Evolutionary conservation across 495 filamentous ascomycete species (phyloP), one percentile per base, ranked within the genome.

Genomic region (Penicillium silybi): DNA sequence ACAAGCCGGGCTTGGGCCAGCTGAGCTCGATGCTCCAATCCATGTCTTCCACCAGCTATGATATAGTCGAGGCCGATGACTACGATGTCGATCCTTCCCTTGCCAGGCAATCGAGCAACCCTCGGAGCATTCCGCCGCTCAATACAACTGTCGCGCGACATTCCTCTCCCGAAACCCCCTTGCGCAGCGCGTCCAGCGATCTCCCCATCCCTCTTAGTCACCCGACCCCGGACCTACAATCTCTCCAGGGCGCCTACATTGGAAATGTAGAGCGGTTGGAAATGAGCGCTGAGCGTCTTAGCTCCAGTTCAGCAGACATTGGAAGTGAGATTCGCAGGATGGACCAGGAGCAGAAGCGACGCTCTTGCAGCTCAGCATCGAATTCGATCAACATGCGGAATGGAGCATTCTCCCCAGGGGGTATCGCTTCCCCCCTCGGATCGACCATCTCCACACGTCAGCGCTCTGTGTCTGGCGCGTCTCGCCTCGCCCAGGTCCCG

Each of bases 231-330:
- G 89, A 91, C 68, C 70, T 86, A 34, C 85, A 87, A 61, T 81
- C 84, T 18, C 71, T 88, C 39, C 86, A 89, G 59, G 85, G 86
- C 20, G 86, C 86, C 25, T 89, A 86, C 61, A 69, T 83, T 18
- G 78, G 80, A 63, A 92, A 92, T 75, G 85, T 95, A 50, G 87
- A 90, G 64, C 81, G 87, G 39, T 74, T 96, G 55, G 90, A 96
- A 62, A 80, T 84, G 54, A 88, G 84, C 38, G 90, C 90, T 20
- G 90, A 95, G 70, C 80, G 85, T 34, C 73, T 96, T 62, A 91
- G 86, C 60, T 81, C 83, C 64, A 86, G 82, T 38, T 86, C 84
- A n/a, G 85, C 85, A 15, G 78, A 85, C 57, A 87, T 96, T 61
- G 89, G 84, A 38, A 83, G 85, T 62, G 89, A 91, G 58, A 89